Evolutionary conservation across 495 filamentous ascomycete genomes (phyloP), one percentile per base, ranked within the genome.

Genomic region (Penicillium paxilli): DNA sequence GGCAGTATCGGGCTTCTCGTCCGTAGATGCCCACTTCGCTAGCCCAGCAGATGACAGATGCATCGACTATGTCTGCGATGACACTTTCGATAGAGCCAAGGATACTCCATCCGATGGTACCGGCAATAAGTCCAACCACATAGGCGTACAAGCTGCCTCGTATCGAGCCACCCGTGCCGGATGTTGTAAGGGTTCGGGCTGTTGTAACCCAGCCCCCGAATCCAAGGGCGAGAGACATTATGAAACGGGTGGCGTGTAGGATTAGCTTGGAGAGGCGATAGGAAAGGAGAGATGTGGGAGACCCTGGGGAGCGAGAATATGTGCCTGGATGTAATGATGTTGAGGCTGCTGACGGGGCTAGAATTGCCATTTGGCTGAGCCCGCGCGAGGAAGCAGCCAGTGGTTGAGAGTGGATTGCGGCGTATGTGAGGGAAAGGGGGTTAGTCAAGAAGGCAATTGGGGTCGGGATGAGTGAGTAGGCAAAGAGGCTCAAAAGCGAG

Each of bases 181-280:
- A 73, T 16, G 88, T 72, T 21, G 70, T 70, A 11, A 95, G 72
- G 66, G 85, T 83, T 42, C 87, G 83, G 16, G 94, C 91, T 25
- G 91, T 93, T 48, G 87, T 87, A n/a, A 98, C 91, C 94, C 94
- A 98, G 22, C 90, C 94, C n/a, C 89, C 93, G 64, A 96, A 93
- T 1, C 94, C 95, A 23, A 98, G 79, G 2, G 88, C 88, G 32
- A 89, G 81, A 6, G 91, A 89, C 81, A 95, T 95, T 59, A 97
- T 89, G 59, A 89, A 87, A 17, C 94, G 82, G 16, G 90, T 91
- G 17, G 94, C 92, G 58, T 95, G 88, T 11, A 98, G 84, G 17
- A 98, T 83, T 51, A 98, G 80, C 63, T 96, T 96, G 4, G 93
- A 90, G 17, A 98, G 84, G 20, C 87, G 84, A 64, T 98, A 98